phyloP scores from a whole-genome alignment of 805 yeast species.

The Candida boleticola region DNA sequence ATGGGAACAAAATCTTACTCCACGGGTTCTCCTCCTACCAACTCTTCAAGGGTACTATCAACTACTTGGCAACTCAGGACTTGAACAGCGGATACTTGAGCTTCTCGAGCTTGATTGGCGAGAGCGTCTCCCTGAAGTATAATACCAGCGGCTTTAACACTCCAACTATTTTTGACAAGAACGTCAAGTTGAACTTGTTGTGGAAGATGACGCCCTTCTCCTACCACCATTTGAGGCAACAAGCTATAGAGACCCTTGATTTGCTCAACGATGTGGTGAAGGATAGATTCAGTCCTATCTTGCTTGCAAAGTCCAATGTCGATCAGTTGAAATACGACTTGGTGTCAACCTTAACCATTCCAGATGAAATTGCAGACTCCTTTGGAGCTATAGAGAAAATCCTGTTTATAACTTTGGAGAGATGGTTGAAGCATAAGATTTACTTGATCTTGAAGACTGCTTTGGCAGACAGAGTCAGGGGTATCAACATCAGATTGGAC shows the following conservation, averaged over 20 bases:
- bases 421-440: slow-evolving; percentile 60
- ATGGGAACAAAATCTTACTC: slow-evolving; percentile 72
- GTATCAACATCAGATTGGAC: slow-evolving; percentile 33
- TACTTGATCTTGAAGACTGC: slow-evolving; percentile 56
- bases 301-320: slow-evolving; percentile 57
- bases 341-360: slow-evolving; percentile 50
- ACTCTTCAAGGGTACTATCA: slow-evolving; percentile 83
- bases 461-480: slow-evolving; percentile 48
- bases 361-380: slow-evolving; percentile 37
- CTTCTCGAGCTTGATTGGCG: slow-evolving; percentile 57
- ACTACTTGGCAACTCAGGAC: slow-evolving; percentile 80
- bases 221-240: slow-evolving; percentile 57
- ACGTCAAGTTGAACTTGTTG: slow-evolving; percentile 71
- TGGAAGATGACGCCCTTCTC: slow-evolving; percentile 78
- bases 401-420: slow-evolving; percentile 66
- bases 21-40: slow-evolving; percentile 93
- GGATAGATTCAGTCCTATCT: slow-evolving; percentile 79
- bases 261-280: slow-evolving; percentile 74
- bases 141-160: slow-evolving; percentile 49
- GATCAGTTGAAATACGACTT: slow-evolving; percentile 66
- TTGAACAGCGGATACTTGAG: slow-evolving; percentile 65
- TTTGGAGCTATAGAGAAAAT: slow-evolving; percentile 74
- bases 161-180: slow-evolving; percentile 75
- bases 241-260: slow-evolving; percentile 65
- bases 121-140: slow-evolving; percentile 40